Percentiles rank a stretch among this genome's conserved stretches.
phyloP scores from a whole-genome alignment of 2,329 filamentous ascomycete species.

The Chaetomiaceae sp. region DNA sequence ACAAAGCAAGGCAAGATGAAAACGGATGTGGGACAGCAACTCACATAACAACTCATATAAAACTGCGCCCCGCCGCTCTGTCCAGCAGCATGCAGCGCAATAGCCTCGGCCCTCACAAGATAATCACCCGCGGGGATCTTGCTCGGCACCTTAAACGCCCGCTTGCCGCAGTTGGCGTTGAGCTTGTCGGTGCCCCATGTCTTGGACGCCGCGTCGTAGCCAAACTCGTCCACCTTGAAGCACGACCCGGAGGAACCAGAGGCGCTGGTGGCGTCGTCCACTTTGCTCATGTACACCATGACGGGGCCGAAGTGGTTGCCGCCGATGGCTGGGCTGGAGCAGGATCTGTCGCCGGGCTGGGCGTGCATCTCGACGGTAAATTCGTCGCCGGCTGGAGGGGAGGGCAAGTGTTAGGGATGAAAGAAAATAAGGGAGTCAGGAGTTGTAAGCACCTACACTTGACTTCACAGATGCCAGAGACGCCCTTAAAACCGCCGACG shows the following conservation, averaged over 20 bases:
- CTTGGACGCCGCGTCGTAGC: slow-evolving; percentile 43
- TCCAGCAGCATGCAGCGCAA: slow-evolving; percentile 40
- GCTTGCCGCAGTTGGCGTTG: slow-evolving; percentile 32
- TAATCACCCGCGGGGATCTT: slow-evolving; percentile 41
- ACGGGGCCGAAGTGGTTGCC: slow-evolving; percentile 52
- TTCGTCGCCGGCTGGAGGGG: slow-evolving; percentile 37
- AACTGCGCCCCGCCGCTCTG: slow-evolving; percentile 27
- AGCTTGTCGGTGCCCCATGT: slow-evolving; percentile 37
- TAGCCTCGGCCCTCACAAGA: slow-evolving; percentile 41
- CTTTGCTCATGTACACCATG: slow-evolving; percentile 48
- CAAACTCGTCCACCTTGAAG: slow-evolving; percentile 37
- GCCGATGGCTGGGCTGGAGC: slow-evolving; percentile 47
- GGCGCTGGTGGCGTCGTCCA: slow-evolving; percentile 43
- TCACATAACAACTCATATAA: slow-evolving; percentile 27
- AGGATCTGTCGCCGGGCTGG: slow-evolving; percentile 37
- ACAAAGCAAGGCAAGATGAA: too few species aligned
- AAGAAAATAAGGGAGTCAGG: not conserved
- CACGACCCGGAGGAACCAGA: slow-evolving; percentile 33
- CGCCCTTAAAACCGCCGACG: slow-evolving; percentile 33
- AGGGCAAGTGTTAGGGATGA: not conserved
- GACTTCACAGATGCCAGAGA: slow-evolving; percentile 30
- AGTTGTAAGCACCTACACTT: slow-evolving; percentile 15
- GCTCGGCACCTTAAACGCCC: slow-evolving; percentile 36
- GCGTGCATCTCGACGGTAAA: slow-evolving; percentile 54
- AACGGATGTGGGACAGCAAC: not conserved